A percentile compares a stretch with the other conserved stretches of the same genome.
These are phyloP conservation scores for Chlamydomonas applanata DNA, from an alignment of 139 green algal species.

Conservation along the genomic window DNA sequence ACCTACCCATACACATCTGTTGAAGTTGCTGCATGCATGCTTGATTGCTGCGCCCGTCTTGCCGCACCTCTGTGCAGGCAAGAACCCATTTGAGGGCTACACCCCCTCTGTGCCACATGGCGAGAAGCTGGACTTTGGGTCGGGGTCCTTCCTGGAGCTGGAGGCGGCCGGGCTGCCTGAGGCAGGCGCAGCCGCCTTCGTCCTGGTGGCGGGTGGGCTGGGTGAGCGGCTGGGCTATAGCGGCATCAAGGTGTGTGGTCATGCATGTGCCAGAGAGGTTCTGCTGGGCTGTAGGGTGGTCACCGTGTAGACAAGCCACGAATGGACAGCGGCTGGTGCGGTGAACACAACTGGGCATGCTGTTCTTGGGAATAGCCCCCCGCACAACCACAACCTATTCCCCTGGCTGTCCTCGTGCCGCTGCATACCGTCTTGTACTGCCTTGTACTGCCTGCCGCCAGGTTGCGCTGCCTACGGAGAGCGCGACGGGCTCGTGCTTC, in stretches of 20 bases:
- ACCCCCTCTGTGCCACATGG: conserved; percentile 84
- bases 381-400: too few relatives aligned
- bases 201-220: conserved; percentile 96
- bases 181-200: conserved; percentile 75
- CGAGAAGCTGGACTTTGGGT: conserved; percentile 76
- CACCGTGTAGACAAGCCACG: too few relatives aligned
- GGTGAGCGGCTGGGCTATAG: conserved; percentile 94
- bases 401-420: too few relatives aligned
- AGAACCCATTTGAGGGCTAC: conserved; percentile 94
- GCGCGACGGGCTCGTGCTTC: conserved; percentile 75
- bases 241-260: conserved; percentile 11
- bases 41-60: background rate
- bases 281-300: too few relatives aligned
- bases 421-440: too few relatives aligned
- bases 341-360: too few relatives aligned
- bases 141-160: conserved; percentile 52
- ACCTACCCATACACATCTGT: too few relatives aligned
- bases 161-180: conserved; percentile 63
- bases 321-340: too few relatives aligned
- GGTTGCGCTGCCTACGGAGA: conserved; percentile 83
- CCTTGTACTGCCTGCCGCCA: conserved; percentile 49
- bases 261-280: background rate
- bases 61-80: conserved; percentile 39
- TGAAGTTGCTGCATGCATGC: too few relatives aligned
- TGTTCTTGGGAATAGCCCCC: too few relatives aligned